Evolutionary conservation across 306 rosid genomes (phyloP), one percentile per base, ranked within the genome.

Genomic region (Abrus precatorius): DNA sequence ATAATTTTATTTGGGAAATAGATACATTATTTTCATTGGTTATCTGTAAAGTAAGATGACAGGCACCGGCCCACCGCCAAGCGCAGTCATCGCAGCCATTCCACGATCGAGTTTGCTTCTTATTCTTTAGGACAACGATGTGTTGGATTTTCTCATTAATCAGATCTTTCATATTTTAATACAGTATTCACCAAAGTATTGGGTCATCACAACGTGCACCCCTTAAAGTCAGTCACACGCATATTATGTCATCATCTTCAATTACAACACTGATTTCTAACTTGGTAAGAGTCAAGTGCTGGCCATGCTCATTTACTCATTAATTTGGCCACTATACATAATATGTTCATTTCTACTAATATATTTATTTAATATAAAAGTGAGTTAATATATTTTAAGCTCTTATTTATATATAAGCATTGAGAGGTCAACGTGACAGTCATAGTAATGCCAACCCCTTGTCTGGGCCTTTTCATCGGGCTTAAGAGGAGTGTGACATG

Each of bases 51-150:
- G 84, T 79, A 32, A 27, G 69, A 74, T n/a, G n/a, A 11, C 6
- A 44, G 67, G 64, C 82, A 75, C 85, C 87, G 87, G 79, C 87
- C 87, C 82, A 76, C 79, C 82, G 77, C 61, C 72, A 28, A 43
- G 70, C 75, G 82, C 87, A 61, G 70, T 61, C 71, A 45, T 54
- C 75, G 75, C 79, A 54, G 64, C 78, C 64, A 28, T 74, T 74
- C 3, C 32, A 55, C 40, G 20, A 20, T 20, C 20, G 45, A 54
- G 71, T 50, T 74, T 48, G 62, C 55, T 43, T 34, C 54, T 73
- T 68, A 56, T 67, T 33, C 68, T 68, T 57, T 5, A 9, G 0
- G 32, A 64, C 10, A 79, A 69, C 67, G 78, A 79, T 34, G 84
- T 32, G 9, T 29, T 38, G 6, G 5, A 53, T 13, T 2, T 5